Evolutionary conservation across 106 monocot species (phyloP), one percentile per base, ranked within the genome.

Genomic region (Triglochin maritima): DNA sequence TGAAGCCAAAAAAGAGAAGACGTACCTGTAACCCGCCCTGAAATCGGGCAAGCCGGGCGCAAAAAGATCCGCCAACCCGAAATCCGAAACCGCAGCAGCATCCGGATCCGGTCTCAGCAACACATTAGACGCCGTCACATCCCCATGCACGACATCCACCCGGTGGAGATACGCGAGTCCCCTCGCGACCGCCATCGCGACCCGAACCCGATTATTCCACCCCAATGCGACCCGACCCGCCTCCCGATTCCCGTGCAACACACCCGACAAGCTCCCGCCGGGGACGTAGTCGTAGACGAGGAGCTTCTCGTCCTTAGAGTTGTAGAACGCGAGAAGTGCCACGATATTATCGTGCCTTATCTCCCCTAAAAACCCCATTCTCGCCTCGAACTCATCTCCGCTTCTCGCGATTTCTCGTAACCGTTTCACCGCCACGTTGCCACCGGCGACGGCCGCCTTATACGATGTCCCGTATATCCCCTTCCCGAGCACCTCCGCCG

Each of bases 401-500:
- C 16, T 6, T 6, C 17, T 66, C 9, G 47, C 47, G 46, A 66
- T 59, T 47, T 66, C 74, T 43, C 50, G 56, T 46, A 74, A 11
- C 4, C 74, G 46, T 58, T 74, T 74, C 75, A 93, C 93, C 46
- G 82, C 80, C 58, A 84, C 89, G 17, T 76, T 79, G 3, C 77
- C 71, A 5, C 93, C 89, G 29, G 84, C 86, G 55, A 86, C 89
- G 17, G 82, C 80, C 43, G 84, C 89, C 68, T 81, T 81, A 78
- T 93, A 93, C 60, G 86, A 72, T 43, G 86, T 86, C 1, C 86
- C 93, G 7, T 68, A 60, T 57, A 72, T 83, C 7, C 93, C 93
- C 60, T 86, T 93, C 53, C 92, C 92, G 46, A 93, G 65, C 46
- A 88, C 85, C 77, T 93, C 92, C 3, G 92, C 88, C 4, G 88